Base-by-base conservation (phyloP, 176 grass and related monocot species). In the Avena atlantica region DNA sequence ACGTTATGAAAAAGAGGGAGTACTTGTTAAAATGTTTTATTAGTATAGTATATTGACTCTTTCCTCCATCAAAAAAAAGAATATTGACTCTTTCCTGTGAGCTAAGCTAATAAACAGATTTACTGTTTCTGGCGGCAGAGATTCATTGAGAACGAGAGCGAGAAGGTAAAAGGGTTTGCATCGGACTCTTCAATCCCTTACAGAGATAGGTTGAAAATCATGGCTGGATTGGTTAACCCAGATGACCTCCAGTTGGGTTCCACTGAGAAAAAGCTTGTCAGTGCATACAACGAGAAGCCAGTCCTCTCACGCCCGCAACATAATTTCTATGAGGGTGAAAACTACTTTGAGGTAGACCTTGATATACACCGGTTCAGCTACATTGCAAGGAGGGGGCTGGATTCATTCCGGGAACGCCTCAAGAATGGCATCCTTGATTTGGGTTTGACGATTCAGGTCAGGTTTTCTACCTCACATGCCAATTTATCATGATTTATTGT, bases 311-410 rank as follows among this genome's bases (percentile, higher is more conserved):
- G 94, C 12, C 94, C 97, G 67, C 97, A 98, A 57, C 97, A 98
- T 82, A 90, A 72, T 75, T 98, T 98, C 80, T 96, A 90, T 16
- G 87, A 85, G 97, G 97, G 94, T 80, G 69, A 93, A 16, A 87
- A 96, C 74, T 96, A 98, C 87, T 94, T 98, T 87, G 97, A 98
- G 90, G 80, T 98, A 76, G 97, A 98, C 76, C 91, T 98, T 52
- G 97, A 98, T 52, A 92, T 98, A 82, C 97, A 98, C 66, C 97
- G 97, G n/a, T 98, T 98, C 85, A 96, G 97, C 85, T 98, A 93
- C 79, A 96, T 98, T 11, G 93, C 97, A 29, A 94, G 97, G 75
- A 96, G 94, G 72, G 97, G 97, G 29, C 80, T 98, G n/a, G 97
- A 98, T 65, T 92, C 97, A 77, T 98, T 98, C 37, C 86, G 87